phyloP scores from a whole-genome alignment of 2,329 filamentous ascomycete species.

The Aureobasidium sp. region DNA sequence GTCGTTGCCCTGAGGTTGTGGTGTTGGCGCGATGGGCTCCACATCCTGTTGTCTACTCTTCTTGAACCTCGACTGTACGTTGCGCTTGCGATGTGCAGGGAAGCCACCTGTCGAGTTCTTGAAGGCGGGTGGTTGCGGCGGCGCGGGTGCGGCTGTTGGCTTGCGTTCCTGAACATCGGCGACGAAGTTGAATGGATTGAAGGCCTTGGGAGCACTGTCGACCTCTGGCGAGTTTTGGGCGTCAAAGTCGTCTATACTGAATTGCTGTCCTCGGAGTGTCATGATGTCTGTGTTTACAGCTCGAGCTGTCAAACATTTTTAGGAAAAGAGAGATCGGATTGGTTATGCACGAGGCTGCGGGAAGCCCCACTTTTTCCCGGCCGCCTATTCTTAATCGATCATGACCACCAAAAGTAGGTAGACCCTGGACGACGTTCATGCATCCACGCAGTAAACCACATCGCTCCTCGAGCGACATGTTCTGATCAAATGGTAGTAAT shows the following conservation, averaged over 20 bases:
- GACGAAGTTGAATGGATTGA: slow-evolving; percentile 43
- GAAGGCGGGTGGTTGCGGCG: slow-evolving; percentile 57
- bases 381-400: slow-evolving; percentile 10
- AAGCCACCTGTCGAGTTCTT: slow-evolving; percentile 61
- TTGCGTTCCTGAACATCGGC: slow-evolving; percentile 75
- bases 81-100: slow-evolving; percentile 77
- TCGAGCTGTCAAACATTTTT: slow-evolving; percentile 5
- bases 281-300: slow-evolving; percentile 10
- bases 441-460: background rate
- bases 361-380: slow-evolving; percentile 1
- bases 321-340: slow-evolving; percentile 7
- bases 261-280: slow-evolving; percentile 48
- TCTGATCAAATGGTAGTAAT: background rate
- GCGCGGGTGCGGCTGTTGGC: slow-evolving; percentile 32
- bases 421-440: slow-evolving; percentile 8
- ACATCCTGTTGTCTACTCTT: slow-evolving; percentile 33
- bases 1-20: background rate
- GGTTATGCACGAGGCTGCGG: slow-evolving; percentile 11
- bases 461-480: too few species aligned
- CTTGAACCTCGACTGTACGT: slow-evolving; percentile 70
- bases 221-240: slow-evolving; percentile 31
- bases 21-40: background rate
- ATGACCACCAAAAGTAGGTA: background rate
- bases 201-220: background rate
- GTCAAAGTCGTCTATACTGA: slow-evolving; percentile 51